These are phyloP conservation scores for Draba incana DNA, from an alignment of 345 rosid genomes.

Conservation along the genomic window DNA sequence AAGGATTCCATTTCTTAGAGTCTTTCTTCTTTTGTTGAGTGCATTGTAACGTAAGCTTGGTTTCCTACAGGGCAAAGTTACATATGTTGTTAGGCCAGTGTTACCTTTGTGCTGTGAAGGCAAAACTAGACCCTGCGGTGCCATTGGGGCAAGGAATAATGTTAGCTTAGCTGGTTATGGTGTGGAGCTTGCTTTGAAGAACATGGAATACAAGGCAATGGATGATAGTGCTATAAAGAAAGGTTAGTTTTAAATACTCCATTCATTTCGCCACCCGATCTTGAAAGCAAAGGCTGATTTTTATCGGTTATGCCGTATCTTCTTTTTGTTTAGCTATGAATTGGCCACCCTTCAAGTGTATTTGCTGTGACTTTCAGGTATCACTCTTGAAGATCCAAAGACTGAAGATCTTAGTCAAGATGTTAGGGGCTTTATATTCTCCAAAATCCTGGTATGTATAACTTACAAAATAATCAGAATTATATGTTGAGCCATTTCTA, in stretches of 20 bases:
- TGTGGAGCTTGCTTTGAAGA: constrained; percentile 97
- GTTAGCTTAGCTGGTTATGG: constrained; percentile 97
- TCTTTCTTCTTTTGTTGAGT: constrained; percentile 23
- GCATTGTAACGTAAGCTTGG: constrained; percentile 27
- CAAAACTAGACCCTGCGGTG: constrained; percentile 75
- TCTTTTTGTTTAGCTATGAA: constrained; percentile 22
- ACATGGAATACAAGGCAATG: constrained; percentile 99
- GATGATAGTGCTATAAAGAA: constrained; percentile 92
- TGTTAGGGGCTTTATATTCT: constrained; percentile 98
- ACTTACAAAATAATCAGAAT: neutral
- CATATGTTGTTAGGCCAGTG: constrained; percentile 90
- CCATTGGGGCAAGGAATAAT: constrained; percentile 74
- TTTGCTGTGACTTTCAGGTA: constrained; percentile 67
- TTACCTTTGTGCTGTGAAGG: constrained; percentile 86
- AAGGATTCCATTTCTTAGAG: neutral
- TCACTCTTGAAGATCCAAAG: constrained; percentile 93
- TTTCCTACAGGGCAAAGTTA: constrained; percentile 74
- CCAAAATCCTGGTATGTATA: constrained; percentile 83
- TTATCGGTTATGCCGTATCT: neutral
- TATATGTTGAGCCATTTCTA: constrained; percentile 19
- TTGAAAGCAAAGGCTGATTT: constrained; percentile 4
- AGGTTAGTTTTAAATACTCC: constrained; percentile 52
- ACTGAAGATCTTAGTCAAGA: constrained; percentile 99
- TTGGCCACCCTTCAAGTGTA: constrained; percentile 12
- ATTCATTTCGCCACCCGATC: constrained; percentile 2